Base-by-base conservation (phyloP, 805 yeast species). In the Jamesozyma piceae region DNA sequence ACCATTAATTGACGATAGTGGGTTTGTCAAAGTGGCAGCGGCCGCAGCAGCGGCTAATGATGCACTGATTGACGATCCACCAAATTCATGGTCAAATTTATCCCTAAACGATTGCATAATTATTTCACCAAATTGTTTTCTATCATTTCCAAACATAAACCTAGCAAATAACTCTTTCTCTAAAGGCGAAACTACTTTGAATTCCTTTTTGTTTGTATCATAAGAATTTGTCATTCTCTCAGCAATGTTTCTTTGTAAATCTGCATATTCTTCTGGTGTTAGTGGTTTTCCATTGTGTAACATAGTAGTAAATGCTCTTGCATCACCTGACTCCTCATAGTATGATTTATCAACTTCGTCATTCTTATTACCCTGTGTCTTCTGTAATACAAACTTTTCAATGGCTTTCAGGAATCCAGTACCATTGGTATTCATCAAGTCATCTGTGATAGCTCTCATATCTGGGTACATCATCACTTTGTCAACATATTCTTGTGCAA, bases 371-470 rank as follows among this genome's bases (percentile, higher is more conserved):
- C 42, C 48, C 21, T 43, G 38, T 3, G 46, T 14, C 37, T 37
- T 64, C 35, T 77, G 71, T 44, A 73, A 73, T 3, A 87, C 84
- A 36, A 84, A 66, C 41, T 77, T 73, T 58, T 86, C 94, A 76
- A 88, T 80, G 72, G 85, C 80, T 49, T 80, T 80, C 27, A 86
- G 72, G 49, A 87, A 84, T 34, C 78, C 75, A 48, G 74, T 73
- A n/a, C 95, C 95, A 55, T 38, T 43, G 33, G 49, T 51, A 50
- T 75, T 76, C 51, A 86, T 69, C 22, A 88, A 61, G 54, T 86
- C 94, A 50, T 86, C 94, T 1, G 95, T 92, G 35, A 88, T 74
- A 3, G 80, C 68, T 49, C 73, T 62, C 44, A 75, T 66, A 13
- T 77, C 78, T 30, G 66, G 63, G 37, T 63, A 66, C 48, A 53